These are phyloP conservation scores for Nannochloris sp. DNA, from an alignment of 139 green algal species.

Conservation along the genomic window DNA sequence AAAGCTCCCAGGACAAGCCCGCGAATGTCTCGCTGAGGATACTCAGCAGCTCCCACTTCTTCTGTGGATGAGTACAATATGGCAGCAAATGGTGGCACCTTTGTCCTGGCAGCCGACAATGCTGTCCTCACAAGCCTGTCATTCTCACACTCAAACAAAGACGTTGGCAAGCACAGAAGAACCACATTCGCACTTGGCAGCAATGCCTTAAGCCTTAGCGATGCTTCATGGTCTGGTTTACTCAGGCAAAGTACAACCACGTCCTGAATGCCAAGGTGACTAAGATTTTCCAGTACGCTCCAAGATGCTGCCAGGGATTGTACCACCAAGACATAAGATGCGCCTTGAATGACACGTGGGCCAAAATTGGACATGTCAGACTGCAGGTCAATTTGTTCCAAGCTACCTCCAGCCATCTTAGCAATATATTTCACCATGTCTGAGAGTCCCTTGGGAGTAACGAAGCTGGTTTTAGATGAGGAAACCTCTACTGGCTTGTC, in stretches of 20 bases:
- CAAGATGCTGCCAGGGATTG: too few species aligned
- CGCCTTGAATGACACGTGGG: too few species aligned
- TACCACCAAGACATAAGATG: too few species aligned
- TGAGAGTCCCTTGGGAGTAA: neutral
- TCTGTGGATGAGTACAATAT: conserved; percentile 12
- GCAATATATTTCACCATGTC: neutral
- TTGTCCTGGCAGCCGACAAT: conserved; percentile 11
- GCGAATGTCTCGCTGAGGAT: too few species aligned
- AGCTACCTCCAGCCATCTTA: neutral
- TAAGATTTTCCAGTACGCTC: too few species aligned
- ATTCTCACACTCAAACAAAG: conserved; percentile 1
- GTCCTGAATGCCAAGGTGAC: neutral
- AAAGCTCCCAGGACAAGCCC: neutral
- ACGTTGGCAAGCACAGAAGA: conserved; percentile 10
- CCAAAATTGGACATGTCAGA: too few species aligned
- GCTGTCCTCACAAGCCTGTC: conserved; percentile 12
- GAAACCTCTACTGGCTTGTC: neutral
- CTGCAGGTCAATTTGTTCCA: too few species aligned
- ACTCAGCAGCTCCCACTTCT: too few species aligned
- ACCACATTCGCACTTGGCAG: neutral
- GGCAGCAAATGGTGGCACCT: conserved; percentile 22
- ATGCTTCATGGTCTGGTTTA: neutral
- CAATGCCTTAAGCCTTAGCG: neutral
- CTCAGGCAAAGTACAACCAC: neutral
- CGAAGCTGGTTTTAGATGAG: neutral